These are phyloP conservation scores for Holtermannia corniformis DNA, from an alignment of 768 basidiomycete genomes.

Conservation along the genomic window DNA sequence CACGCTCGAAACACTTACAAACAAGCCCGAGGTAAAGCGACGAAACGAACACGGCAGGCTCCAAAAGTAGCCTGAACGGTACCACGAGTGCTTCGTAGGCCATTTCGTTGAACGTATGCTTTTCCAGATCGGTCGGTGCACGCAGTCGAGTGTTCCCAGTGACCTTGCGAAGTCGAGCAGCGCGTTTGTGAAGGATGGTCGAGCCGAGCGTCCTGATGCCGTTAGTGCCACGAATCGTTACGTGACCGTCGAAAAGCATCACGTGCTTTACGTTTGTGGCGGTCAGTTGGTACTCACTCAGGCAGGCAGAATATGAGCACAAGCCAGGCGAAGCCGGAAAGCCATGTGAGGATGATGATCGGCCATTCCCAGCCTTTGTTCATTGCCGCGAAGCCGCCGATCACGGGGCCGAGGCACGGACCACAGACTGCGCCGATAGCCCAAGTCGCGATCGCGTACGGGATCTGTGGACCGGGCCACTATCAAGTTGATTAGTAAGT, in stretches of 20 bases:
- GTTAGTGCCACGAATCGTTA: not conserved
- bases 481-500: too few relatives aligned
- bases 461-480: constrained; percentile 15
- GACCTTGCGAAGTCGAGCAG: constrained; percentile 14
- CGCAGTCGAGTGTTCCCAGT: constrained; percentile 13
- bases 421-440: constrained; percentile 21
- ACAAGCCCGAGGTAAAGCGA: constrained; percentile 21
- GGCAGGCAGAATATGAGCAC: constrained; percentile 21
- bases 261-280: not conserved
- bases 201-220: constrained; percentile 11
- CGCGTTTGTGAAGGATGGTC: constrained; percentile 22
- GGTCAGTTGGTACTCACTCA: constrained; percentile 6
- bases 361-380: constrained; percentile 24
- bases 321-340: constrained; percentile 15
- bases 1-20: too few relatives aligned
- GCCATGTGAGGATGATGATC: constrained; percentile 20
- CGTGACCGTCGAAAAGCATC: not conserved
- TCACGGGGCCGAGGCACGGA: constrained; percentile 22
- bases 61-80: constrained; percentile 17
- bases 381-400: constrained; percentile 19
- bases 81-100: constrained; percentile 10
- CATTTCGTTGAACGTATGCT: constrained; percentile 5
- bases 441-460: constrained; percentile 25
- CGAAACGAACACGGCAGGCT: constrained; percentile 19
- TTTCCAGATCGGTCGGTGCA: constrained; percentile 11